A percentile compares a stretch with the other conserved stretches of the same genome.
These are phyloP conservation scores for Candida insectorum DNA, from an alignment of 805 yeast species.

Conservation along the genomic window DNA sequence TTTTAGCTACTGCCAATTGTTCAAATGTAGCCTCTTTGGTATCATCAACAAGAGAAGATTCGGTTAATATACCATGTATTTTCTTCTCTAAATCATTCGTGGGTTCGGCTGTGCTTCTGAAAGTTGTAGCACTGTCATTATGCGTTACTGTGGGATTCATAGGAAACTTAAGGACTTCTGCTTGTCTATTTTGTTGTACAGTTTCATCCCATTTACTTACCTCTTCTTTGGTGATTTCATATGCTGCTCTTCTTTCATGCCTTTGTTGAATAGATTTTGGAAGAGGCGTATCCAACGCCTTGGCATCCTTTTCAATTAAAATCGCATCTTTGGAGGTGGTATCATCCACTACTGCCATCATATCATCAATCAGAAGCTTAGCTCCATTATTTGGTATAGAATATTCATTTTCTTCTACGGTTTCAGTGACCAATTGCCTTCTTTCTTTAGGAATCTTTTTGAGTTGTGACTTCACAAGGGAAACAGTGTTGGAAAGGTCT, in stretches of 20 bases:
- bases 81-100: slow-evolving; percentile 63
- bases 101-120: slow-evolving; percentile 42
- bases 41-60: slow-evolving; percentile 70
- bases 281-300: slow-evolving; percentile 72
- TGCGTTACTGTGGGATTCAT: slow-evolving; percentile 47
- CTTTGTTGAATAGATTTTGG: slow-evolving; percentile 84
- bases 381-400: slow-evolving; percentile 59
- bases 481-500: slow-evolving; percentile 49
- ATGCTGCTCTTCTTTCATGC: slow-evolving; percentile 85
- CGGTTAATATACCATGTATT: slow-evolving; percentile 55
- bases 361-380: slow-evolving; percentile 65
- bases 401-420: slow-evolving; percentile 65
- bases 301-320: slow-evolving; percentile 37
- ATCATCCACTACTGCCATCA: slow-evolving; percentile 65
- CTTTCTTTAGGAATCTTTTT: slow-evolving; percentile 34
- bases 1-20: slow-evolving; percentile 75
- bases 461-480: slow-evolving; percentile 30
- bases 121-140: slow-evolving; percentile 49
- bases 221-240: slow-evolving; percentile 82
- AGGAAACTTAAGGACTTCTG: slow-evolving; percentile 83
- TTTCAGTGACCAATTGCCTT: slow-evolving; percentile 50
- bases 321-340: slow-evolving; percentile 49
- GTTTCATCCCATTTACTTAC: slow-evolving; percentile 86
- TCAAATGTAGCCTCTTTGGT: slow-evolving; percentile 81
- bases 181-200: slow-evolving; percentile 72